Conservation (phyloP, 495 filamentous ascomycete species). For the Aspergillus conjunctus region DNA sequence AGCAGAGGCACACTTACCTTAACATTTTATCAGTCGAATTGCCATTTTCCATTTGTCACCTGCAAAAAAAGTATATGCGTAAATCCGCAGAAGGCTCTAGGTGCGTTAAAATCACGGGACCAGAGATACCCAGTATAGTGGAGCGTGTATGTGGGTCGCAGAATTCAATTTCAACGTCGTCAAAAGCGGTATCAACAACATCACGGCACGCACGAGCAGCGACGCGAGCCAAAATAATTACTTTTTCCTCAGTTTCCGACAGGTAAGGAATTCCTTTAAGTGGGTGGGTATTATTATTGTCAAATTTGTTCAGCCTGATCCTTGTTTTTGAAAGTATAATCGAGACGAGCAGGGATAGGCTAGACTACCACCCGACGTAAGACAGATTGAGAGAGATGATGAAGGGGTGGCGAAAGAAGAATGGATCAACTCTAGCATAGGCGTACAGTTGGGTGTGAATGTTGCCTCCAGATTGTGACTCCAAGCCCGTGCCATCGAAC, state of each 20-base stretch:
- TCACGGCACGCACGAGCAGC: background rate
- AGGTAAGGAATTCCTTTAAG: conserved; percentile 18
- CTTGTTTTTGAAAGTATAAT: conserved; percentile 38
- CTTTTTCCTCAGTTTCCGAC: conserved; percentile 15
- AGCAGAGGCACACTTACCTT: conserved; percentile 34
- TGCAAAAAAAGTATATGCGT: conserved; percentile 33
- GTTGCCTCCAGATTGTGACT: conserved; percentile 31
- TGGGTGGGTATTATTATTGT: conserved; percentile 34
- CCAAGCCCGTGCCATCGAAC: conserved; percentile 30
- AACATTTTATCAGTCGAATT: conserved; percentile 30
- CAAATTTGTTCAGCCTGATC: conserved; percentile 30
- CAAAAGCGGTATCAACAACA: conserved; percentile 9
- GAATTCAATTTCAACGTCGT: conserved; percentile 52
- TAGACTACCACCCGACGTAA: conserved; percentile 30
- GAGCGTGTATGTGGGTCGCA: conserved; percentile 45
- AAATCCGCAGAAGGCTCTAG: conserved; percentile 44
- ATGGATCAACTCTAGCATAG: conserved; percentile 29
- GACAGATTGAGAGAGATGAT: conserved; percentile 33
- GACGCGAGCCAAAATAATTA: conserved; percentile 2
- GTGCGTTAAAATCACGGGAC: conserved; percentile 49
- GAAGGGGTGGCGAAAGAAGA: conserved; percentile 37
- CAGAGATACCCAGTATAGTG: conserved; percentile 41
- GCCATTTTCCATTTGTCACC: conserved; percentile 43
- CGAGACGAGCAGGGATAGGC: conserved; percentile 29
- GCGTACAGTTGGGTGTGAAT: conserved; percentile 20